phyloP scores from a whole-genome alignment of 2,329 filamentous ascomycete genomes.

The Penicillium oxalicum region DNA sequence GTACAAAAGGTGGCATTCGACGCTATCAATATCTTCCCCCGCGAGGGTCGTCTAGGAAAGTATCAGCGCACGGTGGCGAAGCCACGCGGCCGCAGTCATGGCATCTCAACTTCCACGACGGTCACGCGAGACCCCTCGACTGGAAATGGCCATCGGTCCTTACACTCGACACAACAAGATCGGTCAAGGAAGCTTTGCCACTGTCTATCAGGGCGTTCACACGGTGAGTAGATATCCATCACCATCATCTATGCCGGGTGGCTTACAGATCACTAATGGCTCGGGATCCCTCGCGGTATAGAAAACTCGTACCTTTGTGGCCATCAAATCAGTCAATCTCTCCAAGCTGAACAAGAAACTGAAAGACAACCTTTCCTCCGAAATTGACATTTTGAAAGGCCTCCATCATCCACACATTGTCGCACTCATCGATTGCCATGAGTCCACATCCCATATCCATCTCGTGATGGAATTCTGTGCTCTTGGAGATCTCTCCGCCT shows the following conservation, averaged over 20 bases:
- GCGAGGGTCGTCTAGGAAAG: slow-evolving; percentile 10
- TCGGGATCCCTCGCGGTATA: slow-evolving; percentile 31
- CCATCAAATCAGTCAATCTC: slow-evolving; percentile 94
- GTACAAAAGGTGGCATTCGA: slow-evolving; percentile 16
- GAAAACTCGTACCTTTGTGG: slow-evolving; percentile 75
- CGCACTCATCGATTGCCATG: slow-evolving; percentile 87
- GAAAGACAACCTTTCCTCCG: slow-evolving; percentile 88
- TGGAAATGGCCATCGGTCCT: slow-evolving; percentile 56
- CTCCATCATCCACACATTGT: slow-evolving; percentile 96
- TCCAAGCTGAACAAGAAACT: slow-evolving; percentile 90
- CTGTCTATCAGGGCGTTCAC: slow-evolving; percentile 82
- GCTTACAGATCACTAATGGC: background rate
- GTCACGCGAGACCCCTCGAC: slow-evolving; percentile 30
- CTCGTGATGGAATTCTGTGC: slow-evolving; percentile 99
- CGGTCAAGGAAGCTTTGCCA: slow-evolving; percentile 95
- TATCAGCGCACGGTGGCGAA: slow-evolving; percentile 11
- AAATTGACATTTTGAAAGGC: slow-evolving; percentile 91
- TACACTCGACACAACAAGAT: slow-evolving; percentile 85
- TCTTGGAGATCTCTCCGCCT: slow-evolving; percentile 85
- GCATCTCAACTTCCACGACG: slow-evolving; percentile 40
- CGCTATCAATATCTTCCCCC: background rate
- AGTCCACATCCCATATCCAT: slow-evolving; percentile 82
- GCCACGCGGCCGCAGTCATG: slow-evolving; percentile 34
- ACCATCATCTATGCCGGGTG: background rate
- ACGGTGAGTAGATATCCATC: slow-evolving; percentile 54